Conservation (phyloP, 208 protist species). For the Leishmania aethiopica region DNA sequence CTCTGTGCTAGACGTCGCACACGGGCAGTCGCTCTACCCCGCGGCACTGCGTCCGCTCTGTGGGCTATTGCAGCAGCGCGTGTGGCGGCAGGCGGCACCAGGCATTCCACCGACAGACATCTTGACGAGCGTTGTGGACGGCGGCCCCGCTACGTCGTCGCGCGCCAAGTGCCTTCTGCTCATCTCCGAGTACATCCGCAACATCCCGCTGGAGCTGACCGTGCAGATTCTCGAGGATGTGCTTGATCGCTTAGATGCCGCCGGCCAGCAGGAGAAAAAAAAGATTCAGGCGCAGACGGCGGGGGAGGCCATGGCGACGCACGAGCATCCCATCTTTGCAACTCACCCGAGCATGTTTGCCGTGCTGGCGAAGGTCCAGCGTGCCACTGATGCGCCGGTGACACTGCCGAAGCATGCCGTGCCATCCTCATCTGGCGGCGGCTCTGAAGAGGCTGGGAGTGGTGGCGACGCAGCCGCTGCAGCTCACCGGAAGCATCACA, state of each 20-base stretch:
- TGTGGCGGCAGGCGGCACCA: conserved; percentile 69
- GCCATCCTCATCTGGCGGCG: neutral
- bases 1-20: conserved; percentile 65
- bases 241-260: conserved; percentile 53
- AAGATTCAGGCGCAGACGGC: neutral
- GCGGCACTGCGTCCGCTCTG: conserved; percentile 46
- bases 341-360: conserved; percentile 74
- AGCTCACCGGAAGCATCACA: conserved; percentile 11
- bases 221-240: conserved; percentile 73
- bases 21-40: conserved; percentile 44
- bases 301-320: conserved; percentile 6
- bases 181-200: conserved; percentile 85
- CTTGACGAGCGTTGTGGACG: conserved; percentile 41
- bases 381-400: conserved; percentile 61
- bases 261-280: conserved; percentile 1
- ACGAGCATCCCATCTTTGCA: conserved; percentile 36
- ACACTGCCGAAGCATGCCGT: conserved; percentile 23
- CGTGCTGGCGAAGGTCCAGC: conserved; percentile 89
- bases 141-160: conserved; percentile 13
- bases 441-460: neutral
- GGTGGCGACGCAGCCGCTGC: neutral
- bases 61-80: conserved; percentile 46
- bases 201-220: conserved; percentile 83
- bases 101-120: conserved; percentile 78
- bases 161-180: conserved; percentile 71